Evolutionary conservation across 148 eudicot species (phyloP), one percentile per base, ranked within the genome.

Genomic region (Amaranthus cruentus): DNA sequence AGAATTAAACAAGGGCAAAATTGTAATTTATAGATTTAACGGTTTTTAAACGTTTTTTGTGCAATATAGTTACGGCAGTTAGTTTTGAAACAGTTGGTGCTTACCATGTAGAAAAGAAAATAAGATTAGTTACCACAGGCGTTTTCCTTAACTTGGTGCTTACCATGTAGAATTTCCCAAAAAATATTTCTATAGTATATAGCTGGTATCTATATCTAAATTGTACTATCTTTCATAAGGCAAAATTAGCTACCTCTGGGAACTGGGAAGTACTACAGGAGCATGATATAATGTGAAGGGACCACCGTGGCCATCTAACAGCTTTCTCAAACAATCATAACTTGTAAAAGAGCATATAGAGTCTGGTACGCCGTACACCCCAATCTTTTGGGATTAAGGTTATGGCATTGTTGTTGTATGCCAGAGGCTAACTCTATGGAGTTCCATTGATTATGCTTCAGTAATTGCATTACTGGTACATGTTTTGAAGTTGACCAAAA

Each of bases 401-500:
- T 28, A 0, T 28, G 38, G 38, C 38, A 28, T 28, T 28, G 38
- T 28, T 28, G 38, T 28, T 28, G 18, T 18, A 18, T 28, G 38
- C 38, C 38, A 2, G 38, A 28, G 38, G 38, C 38, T 28, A 65
- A 73, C 53, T 70, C 47, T 28, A 3, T 15, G 10, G 44, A 66
- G 44, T 8, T 47, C 7, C 44, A 52, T 73, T 50, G 60, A 47
- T 70, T 47, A 47, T 70, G 42, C 72, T 60, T 74, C 56, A 57
- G 43, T 62, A 48, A 38, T 28, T 51, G 60, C 12, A 18, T 56
- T n/a, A 21, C 51, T 48, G 42, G 54, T 57, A 11, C 49, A 44
- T 64, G 53, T 67, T 70, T 2, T 43, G 46, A 49, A 48, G 5
- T 54, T 75, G 66, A 70, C 55, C 18, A 75, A 74, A 75, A 71